A percentile compares a stretch with the other conserved stretches of the same genome.
phyloP scores from a whole-genome alignment of 1,284 basidiomycete genomes.

The Rhodotorula sp. region DNA sequence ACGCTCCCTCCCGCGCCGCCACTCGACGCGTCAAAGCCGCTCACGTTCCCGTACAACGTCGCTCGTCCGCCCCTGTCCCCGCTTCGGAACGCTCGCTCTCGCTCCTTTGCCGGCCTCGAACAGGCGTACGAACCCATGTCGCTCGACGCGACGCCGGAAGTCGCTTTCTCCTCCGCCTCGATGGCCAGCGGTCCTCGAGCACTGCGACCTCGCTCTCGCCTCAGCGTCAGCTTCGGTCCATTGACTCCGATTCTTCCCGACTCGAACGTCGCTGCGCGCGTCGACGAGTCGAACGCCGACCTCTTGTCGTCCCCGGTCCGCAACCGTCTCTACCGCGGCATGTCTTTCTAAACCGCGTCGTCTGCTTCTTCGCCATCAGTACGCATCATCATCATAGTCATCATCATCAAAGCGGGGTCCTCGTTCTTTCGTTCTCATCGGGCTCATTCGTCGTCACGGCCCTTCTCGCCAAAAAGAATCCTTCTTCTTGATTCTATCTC shows the following conservation, averaged over 20 bases:
- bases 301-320: not conserved
- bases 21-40: not conserved
- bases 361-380: not conserved
- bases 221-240: conserved; percentile 9
- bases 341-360: conserved; percentile 16
- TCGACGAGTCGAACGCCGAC: not conserved
- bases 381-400: not conserved
- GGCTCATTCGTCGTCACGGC: too few species aligned
- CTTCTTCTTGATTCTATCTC: too few species aligned
- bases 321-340: conserved; percentile 20
- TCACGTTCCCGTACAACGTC: conserved; percentile 31
- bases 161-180: not conserved
- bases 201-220: conserved; percentile 1
- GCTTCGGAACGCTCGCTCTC: conserved; percentile 23
- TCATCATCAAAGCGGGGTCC: too few species aligned
- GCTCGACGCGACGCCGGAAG: not conserved
- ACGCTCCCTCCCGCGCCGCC: conserved; percentile 18
- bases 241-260: conserved; percentile 21
- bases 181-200: not conserved
- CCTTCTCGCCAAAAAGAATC: too few species aligned
- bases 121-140: conserved; percentile 14
- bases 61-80: conserved; percentile 19
- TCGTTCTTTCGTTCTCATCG: too few species aligned
- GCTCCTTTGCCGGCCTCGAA: conserved; percentile 25
- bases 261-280: conserved; percentile 3